Base-by-base conservation (phyloP, 768 basidiomycete species). In the Cystobasidium tubakii region DNA sequence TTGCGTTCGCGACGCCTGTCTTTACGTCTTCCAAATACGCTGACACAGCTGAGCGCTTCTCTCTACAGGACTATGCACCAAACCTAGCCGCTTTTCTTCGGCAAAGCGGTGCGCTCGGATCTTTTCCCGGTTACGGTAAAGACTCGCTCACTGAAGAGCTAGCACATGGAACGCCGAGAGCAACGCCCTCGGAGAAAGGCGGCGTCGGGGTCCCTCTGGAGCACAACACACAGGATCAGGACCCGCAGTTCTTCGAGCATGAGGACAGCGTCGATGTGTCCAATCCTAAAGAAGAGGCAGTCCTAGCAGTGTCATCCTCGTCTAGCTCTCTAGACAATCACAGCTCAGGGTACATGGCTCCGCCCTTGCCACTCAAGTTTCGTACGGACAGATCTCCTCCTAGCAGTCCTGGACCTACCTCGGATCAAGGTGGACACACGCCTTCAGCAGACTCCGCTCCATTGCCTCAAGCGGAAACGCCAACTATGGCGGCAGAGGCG, bases 341-440 rank as follows among this genome's bases (percentile, higher is more conserved):
- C 6, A 34, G 33, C 27, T 60, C 57, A 17, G 57, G 27, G 12
- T 60, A 60, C 57, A 60, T 60, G 57, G 57, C 57, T 2, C 57
- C 57, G 29, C 57, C 57, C 7, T 34, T 60, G 57, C 57, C 57
- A 15, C 57, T 60, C 21, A 60, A 60, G 21, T 15, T 60, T 23
- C 25, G 57, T 17, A 27, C 29, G 10, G 57, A 60, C 27, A 60
- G 33, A 31, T 27, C 46, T 50, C 9, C 21, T 4, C 46, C 46
- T 12, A n/a, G 46, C 21, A 50, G 46, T 50, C 46, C 46, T 50
- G 46, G 46, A 50, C 3, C 21, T 6, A 19, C 46, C 46, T 50
- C 21, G 46, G 46, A 50, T 9, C 46, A 4, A 6, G 46, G 46
- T 9, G 46, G 21, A 19, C 46, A 15, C 46, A 50, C 21, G 7